phyloP scores from a whole-genome alignment of 1,284 basidiomycete genomes.

The Cutaneotrichosporon cyanovorans region DNA sequence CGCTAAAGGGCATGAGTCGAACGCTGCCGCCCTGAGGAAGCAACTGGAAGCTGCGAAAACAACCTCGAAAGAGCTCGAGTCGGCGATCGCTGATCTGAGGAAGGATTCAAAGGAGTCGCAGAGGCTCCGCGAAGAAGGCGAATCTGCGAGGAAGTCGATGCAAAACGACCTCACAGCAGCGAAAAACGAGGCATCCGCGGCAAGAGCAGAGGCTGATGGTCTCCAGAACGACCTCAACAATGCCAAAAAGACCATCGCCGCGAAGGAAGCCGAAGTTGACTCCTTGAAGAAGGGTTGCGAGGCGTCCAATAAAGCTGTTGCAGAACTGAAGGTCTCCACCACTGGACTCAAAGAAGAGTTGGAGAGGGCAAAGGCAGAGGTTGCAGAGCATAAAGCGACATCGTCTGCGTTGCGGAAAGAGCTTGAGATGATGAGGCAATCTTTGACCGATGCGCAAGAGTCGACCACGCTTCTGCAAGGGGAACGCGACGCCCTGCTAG shows the following conservation, averaged over 20 bases:
- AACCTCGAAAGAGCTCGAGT: background rate
- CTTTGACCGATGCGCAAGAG: too few species aligned
- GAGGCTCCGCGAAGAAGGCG: slow-evolving; percentile 1
- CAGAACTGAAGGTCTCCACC: slow-evolving; percentile 4
- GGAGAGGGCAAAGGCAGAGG: background rate
- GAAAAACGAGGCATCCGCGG: background rate
- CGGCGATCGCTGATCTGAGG: background rate
- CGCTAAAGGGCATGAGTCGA: slow-evolving; percentile 2
- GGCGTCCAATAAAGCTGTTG: too few species aligned
- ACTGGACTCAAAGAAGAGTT: background rate
- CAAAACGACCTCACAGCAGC: slow-evolving; percentile 4
- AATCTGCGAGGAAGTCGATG: slow-evolving; percentile 1
- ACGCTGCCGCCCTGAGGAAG: background rate
- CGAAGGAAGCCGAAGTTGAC: background rate
- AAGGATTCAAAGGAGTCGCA: background rate
- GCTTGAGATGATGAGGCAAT: too few species aligned
- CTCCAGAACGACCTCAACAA: background rate
- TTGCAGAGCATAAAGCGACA: slow-evolving; percentile 1
- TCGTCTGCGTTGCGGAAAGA: too few species aligned
- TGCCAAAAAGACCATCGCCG: background rate
- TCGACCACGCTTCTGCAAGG: too few species aligned
- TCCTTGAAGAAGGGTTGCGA: background rate
- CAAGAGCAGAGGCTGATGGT: too few species aligned
- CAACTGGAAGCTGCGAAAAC: slow-evolving; percentile 6
- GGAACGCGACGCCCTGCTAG: too few species aligned